Evolutionary conservation across 176 grass and related monocot species (phyloP).

Genomic region (barley (Hordeum vulgare)): MorexV3_pseudomolecules_assembly NC_058519.1:664847057-664847556

Average conservation of each 20-base stretch:
- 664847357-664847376: neutral
- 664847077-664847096: conserved; percentile 73
- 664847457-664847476: no score
- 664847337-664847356: neutral
- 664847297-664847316: neutral
- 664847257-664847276: no score
- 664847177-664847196: neutral
- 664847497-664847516: no score
- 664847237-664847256: no score
- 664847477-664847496: no score
- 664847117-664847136: conserved; percentile 50
- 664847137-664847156: conserved; percentile 9
- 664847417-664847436: no score
- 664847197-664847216: neutral
- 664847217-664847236: neutral
- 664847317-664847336: neutral
- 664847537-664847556: no score
- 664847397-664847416: no score
- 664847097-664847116: conserved; percentile 48
- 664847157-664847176: neutral
- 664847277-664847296: neutral
- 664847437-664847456: no score
- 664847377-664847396: no score
- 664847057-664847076: conserved; percentile 51
- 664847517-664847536: no score